Percentiles rank a stretch among this genome's conserved stretches.
Evolutionary conservation across 768 basidiomycete species (phyloP).

Genomic region (Clavaria fumosa): DNA sequence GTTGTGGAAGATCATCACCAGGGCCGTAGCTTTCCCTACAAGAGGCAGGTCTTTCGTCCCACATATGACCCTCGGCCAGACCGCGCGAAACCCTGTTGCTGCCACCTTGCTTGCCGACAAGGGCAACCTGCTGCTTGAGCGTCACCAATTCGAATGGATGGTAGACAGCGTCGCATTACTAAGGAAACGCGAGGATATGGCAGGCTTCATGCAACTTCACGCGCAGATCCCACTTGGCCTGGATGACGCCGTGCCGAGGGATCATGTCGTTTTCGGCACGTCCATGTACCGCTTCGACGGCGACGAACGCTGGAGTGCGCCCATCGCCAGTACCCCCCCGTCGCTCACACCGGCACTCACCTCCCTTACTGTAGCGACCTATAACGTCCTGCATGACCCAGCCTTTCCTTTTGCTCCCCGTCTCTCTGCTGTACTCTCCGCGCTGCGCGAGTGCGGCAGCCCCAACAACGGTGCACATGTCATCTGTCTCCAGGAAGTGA

Average conservation of each 20-base stretch:
- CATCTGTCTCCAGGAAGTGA: constrained; percentile 4
- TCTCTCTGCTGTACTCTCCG: background rate
- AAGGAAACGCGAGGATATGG: constrained; percentile 2
- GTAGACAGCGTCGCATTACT: constrained; percentile 6
- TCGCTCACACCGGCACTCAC: background rate
- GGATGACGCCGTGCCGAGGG: background rate
- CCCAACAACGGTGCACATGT: constrained; percentile 1
- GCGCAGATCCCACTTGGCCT: constrained; percentile 4
- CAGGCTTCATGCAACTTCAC: background rate
- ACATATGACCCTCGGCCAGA: constrained; percentile 6
- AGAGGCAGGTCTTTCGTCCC: background rate
- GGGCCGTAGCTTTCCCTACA: background rate
- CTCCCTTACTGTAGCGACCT: constrained; percentile 3
- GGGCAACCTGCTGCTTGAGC: constrained; percentile 2
- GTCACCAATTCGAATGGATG: constrained; percentile 2
- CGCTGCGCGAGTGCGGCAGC: constrained; percentile 3
- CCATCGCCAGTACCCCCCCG: background rate
- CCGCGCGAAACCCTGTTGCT: constrained; percentile 4
- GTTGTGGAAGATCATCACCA: constrained; percentile 2
- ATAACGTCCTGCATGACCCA: constrained; percentile 4
- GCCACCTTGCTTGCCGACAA: constrained; percentile 4
- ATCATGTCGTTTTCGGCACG: background rate
- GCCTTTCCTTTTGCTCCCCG: constrained; percentile 3
- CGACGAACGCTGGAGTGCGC: too few species aligned
- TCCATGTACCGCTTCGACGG: constrained; percentile 3